These are phyloP conservation scores for Penicillium bialowiezense DNA, from an alignment of 495 filamentous ascomycete species.

Conservation along the genomic window DNA sequence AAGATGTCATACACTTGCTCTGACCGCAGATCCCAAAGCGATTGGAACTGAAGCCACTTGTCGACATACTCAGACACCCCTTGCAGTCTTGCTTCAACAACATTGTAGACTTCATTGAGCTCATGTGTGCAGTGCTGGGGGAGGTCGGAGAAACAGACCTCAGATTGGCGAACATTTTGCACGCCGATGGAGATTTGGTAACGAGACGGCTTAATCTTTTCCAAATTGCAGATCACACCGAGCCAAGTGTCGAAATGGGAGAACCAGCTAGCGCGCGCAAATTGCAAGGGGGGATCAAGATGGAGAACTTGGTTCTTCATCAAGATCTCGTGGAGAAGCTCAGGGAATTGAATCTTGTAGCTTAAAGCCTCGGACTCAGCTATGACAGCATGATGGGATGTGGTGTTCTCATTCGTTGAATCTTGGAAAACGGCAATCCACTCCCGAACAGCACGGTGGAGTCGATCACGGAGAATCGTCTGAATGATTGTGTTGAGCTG, in stretches of 20 bases:
- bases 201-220: constrained; percentile 87
- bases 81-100: constrained; percentile 73
- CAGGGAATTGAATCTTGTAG: constrained; percentile 52
- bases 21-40: constrained; percentile 93
- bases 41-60: constrained; percentile 98
- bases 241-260: constrained; percentile 90
- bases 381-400: constrained; percentile 28
- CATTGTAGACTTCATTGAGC: constrained; percentile 72
- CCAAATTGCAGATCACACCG: constrained; percentile 84
- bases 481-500: constrained; percentile 83
- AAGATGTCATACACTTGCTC: constrained; percentile 90
- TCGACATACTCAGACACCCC: constrained; percentile 82
- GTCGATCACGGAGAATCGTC: constrained; percentile 66
- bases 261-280: constrained; percentile 90
- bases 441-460: constrained; percentile 73
- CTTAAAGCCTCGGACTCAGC: constrained; percentile 46
- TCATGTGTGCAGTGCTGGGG: constrained; percentile 74
- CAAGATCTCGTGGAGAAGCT: constrained; percentile 81
- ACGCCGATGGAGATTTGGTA: constrained; percentile 83
- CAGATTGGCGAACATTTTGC: constrained; percentile 54
- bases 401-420: constrained; percentile 43
- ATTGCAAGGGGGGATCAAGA: constrained; percentile 88
- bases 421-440: constrained; percentile 83
- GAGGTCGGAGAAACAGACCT: constrained; percentile 81
- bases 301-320: constrained; percentile 97